Evolutionary conservation across 768 basidiomycete species (phyloP).

Genomic region (Tylopilus cervinicoccineus): DNA sequence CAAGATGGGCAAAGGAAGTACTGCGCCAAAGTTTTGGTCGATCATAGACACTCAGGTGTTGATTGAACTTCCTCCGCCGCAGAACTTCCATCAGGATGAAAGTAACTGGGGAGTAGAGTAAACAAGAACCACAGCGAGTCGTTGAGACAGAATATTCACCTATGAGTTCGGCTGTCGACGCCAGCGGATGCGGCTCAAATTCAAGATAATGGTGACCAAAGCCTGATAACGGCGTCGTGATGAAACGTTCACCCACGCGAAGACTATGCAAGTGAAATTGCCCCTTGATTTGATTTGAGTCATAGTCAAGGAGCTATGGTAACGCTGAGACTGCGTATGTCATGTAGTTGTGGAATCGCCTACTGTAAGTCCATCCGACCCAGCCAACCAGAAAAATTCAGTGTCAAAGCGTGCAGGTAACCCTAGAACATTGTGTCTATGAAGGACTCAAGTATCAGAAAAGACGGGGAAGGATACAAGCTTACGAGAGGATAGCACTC

Average conservation of each 20-base stretch:
- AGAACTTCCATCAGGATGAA: slow-evolving; percentile 65
- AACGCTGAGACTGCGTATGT: slow-evolving; percentile 4
- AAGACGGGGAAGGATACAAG: background rate
- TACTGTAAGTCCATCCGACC: slow-evolving; percentile 50
- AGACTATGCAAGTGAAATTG: slow-evolving; percentile 49
- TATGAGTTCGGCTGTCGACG: slow-evolving; percentile 50
- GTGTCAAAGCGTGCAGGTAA: slow-evolving; percentile 62
- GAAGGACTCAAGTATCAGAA: background rate
- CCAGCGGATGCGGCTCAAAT: slow-evolving; percentile 46
- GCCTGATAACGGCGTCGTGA: slow-evolving; percentile 49
- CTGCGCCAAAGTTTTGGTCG: slow-evolving; percentile 46
- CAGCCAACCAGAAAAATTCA: slow-evolving; percentile 57
- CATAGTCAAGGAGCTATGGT: slow-evolving; percentile 49
- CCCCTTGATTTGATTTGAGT: slow-evolving; percentile 46
- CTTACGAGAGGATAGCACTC: slow-evolving; percentile 52
- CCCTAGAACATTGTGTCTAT: slow-evolving; percentile 54
- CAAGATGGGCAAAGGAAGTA: slow-evolving; percentile 23
- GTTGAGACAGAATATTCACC: slow-evolving; percentile 24
- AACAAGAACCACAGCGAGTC: slow-evolving; percentile 3
- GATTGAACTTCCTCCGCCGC: slow-evolving; percentile 53
- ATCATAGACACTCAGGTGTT: slow-evolving; percentile 45
- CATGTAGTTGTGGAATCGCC: slow-evolving; percentile 14
- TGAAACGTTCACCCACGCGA: slow-evolving; percentile 40
- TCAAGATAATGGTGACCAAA: slow-evolving; percentile 58
- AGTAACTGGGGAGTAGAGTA: slow-evolving; percentile 39